Percentiles rank a stretch among this genome's conserved stretches.
Conservation (phyloP, 257 asterid genomes). For the Fraxinus quadrangulata region DNA sequence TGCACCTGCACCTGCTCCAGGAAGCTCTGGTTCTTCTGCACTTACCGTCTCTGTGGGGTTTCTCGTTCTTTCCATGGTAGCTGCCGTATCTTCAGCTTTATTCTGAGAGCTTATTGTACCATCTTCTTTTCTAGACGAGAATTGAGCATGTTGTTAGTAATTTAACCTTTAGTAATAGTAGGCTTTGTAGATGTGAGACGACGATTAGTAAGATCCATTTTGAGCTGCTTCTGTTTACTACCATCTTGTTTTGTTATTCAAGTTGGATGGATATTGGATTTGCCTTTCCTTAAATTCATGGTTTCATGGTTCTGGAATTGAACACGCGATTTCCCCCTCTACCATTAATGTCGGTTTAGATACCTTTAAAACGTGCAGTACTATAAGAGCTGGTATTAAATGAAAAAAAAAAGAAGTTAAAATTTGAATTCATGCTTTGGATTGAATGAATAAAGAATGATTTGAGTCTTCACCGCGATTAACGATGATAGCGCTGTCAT, state of each 20-base stretch:
- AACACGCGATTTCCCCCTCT: too few species aligned
- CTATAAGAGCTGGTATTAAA: too few species aligned
- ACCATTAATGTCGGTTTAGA: too few species aligned
- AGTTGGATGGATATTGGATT: background rate
- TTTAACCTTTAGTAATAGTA: constrained; percentile 9
- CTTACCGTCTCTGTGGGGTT: constrained; percentile 30
- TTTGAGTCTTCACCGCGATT: too few species aligned
- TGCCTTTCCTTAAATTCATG: background rate
- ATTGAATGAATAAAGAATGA: too few species aligned
- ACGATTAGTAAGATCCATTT: constrained; percentile 13
- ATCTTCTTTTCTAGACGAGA: constrained; percentile 12
- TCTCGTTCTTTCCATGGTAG: constrained; percentile 18
- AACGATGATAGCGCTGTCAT: too few species aligned
- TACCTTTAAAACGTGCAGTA: too few species aligned
- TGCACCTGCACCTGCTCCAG: constrained; percentile 37
- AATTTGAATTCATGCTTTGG: too few species aligned
- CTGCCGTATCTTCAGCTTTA: constrained; percentile 29
- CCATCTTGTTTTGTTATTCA: background rate
- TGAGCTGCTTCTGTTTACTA: background rate
- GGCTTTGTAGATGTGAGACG: constrained; percentile 24
- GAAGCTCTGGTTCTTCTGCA: constrained; percentile 42
- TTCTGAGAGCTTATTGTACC: constrained; percentile 37
- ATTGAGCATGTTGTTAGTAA: constrained; percentile 21
- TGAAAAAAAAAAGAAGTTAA: too few species aligned
- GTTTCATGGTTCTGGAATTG: background rate